Conservation (phyloP, 2,329 filamentous ascomycete species). For the Emergomyces orientalis region DNA sequence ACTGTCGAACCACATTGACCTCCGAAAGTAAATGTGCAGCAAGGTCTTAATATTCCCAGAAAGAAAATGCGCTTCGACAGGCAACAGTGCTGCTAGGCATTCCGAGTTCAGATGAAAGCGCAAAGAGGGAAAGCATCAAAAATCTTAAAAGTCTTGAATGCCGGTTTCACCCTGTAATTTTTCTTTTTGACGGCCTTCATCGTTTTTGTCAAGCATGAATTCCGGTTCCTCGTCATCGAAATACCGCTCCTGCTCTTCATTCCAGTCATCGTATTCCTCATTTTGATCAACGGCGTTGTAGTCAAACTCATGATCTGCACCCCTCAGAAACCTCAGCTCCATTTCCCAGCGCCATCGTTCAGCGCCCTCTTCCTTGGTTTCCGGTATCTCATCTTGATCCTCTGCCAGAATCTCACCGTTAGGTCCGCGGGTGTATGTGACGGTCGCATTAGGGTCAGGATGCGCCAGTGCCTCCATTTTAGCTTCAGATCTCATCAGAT, state of each 20-base stretch:
- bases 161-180: slow-evolving; percentile 53
- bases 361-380: slow-evolving; percentile 56
- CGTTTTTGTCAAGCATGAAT: slow-evolving; percentile 47
- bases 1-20: neutral
- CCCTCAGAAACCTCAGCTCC: slow-evolving; percentile 62
- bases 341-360: slow-evolving; percentile 64
- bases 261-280: slow-evolving; percentile 60
- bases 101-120: neutral
- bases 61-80: neutral
- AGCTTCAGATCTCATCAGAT: slow-evolving; percentile 65
- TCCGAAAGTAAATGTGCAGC: neutral
- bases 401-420: slow-evolving; percentile 50
- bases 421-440: slow-evolving; percentile 43
- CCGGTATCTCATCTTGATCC: slow-evolving; percentile 48
- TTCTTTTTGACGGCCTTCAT: slow-evolving; percentile 23
- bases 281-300: slow-evolving; percentile 62
- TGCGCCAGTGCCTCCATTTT: slow-evolving; percentile 56
- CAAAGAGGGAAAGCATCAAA: neutral
- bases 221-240: slow-evolving; percentile 70
- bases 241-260: slow-evolving; percentile 62
- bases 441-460: slow-evolving; percentile 42
- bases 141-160: slow-evolving; percentile 57
- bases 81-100: neutral
- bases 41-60: neutral
- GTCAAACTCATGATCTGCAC: slow-evolving; percentile 69